These are phyloP conservation scores for Ploettnerulaceae sp. DNA, from an alignment of 2,329 filamentous ascomycete genomes.

Conservation along the genomic window DNA sequence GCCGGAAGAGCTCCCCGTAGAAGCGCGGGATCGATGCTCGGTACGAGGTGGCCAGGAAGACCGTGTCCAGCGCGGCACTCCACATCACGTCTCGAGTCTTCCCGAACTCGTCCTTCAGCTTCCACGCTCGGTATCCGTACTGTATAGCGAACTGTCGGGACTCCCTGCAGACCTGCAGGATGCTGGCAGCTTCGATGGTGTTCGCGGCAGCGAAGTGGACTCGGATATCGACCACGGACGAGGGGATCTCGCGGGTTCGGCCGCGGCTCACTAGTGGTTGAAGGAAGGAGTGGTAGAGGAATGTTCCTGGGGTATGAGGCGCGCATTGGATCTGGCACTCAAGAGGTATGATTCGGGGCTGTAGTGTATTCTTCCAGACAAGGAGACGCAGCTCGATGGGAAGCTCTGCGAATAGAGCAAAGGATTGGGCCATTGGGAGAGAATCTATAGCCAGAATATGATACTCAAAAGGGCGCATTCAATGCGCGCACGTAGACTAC, in stretches of 20 bases:
- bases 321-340: constrained; percentile 6
- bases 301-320: background rate
- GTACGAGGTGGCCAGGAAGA: background rate
- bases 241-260: background rate
- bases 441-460: too few species aligned
- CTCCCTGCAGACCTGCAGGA: background rate
- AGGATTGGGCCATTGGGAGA: too few species aligned
- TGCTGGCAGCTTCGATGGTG: background rate
- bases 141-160: background rate
- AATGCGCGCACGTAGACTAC: too few species aligned
- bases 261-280: background rate
- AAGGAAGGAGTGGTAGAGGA: constrained; percentile 6
- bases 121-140: background rate
- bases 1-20: constrained; percentile 1
- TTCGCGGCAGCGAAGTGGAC: background rate
- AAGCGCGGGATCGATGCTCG: background rate
- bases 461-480: too few species aligned
- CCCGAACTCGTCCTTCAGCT: background rate
- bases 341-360: constrained; percentile 3
- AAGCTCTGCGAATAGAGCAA: too few species aligned
- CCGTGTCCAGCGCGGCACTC: background rate
- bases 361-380: background rate
- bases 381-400: constrained; percentile 1
- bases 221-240: constrained; percentile 1
- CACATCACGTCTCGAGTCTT: constrained; percentile 3